Evolutionary conservation across 2,329 filamentous ascomycete species (phyloP), one percentile per base, ranked within the genome.

Genomic region (Lachnellula suecica): DNA sequence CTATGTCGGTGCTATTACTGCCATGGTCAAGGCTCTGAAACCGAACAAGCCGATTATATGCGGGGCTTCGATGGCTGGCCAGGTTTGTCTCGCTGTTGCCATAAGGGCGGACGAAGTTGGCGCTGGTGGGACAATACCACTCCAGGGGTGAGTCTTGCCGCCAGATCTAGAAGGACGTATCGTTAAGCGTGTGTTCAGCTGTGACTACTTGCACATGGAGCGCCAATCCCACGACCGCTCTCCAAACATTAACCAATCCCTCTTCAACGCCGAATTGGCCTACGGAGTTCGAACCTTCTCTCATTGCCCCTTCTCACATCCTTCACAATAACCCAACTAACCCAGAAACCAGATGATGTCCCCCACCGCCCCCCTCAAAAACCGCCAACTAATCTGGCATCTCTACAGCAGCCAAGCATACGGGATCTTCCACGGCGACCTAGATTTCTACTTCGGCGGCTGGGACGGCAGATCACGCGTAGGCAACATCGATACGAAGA

Each of bases 381-480:
- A 74, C 45, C 50, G 49, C 42, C 70, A 75, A 49, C 69, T 79
- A 25, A 71, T 79, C 55, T 79, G 75, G 75, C 76, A 78, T 54
- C 52, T 73, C 10, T 78, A 78, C 60, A 74, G 70, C 5, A 70
- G 70, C 0, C 75, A 78, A 66, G 75, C 76, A 1, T 79, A 78
- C 52, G 75, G 74, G 2, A 75, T 78, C 44, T 78, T 79, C 67
- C 75, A 78, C 59, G 75, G 75, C 22, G 74, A 78, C 53, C 63
- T 78, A 15, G 74, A 78, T 61, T 78, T 78, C 62, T 78, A 76
- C 67, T 78, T 78, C 47, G 73, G 73, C 46, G 74, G 75, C 43
- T 79, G 71, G 66, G 76, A 79, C 58, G 75, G 73, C 9, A 71
- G 76, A 23, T 63, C 68, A 11, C 70, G 74, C 49, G 68, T 77